Evolutionary conservation across 1,139 yeast genomes (phyloP), one percentile per base, ranked within the genome.

Genomic region (Kodamaea arcana): DNA sequence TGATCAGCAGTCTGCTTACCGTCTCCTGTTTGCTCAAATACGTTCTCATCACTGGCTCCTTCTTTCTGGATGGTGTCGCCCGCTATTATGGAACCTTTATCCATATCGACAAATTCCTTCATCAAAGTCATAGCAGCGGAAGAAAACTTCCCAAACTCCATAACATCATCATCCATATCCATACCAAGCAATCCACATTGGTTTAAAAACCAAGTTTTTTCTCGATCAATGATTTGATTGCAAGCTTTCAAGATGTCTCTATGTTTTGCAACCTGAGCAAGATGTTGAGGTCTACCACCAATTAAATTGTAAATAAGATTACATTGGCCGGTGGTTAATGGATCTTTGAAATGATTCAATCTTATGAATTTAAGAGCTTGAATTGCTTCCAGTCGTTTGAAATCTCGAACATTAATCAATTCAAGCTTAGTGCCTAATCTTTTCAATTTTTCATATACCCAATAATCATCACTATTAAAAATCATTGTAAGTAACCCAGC

Each of bases 151-250:
- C 94, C 95, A 43, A 77, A 72, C 43, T 83, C 94, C 84, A 84
- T 83, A 4, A 85, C 95, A 58, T 85, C 95, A 50, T 85, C 95
- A 54, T 85, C 95, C 94, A 85, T 84, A 16, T 69, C 78, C 46
- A 69, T 70, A 2, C 94, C 95, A 7, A 85, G 57, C 12, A 85
- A 62, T 0, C 88, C 94, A 59, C 94, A 84, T 48, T 84, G 88
- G 50, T 84, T 85, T 39, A 85, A 64, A 45, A 84, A 82, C 95
- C 95, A 85, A 0, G 90, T 83, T 52, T 83, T 83, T 46, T 85
- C 95, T 13, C 83, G 65, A 50, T 84, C 94, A 40, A 85, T 83
- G 24, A 85, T 68, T 45, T 69, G 72, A 46, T 83, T 83, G 43
- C 86, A 80, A 0, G 90, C 88, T 24, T 62, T 60, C 27, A 81